Base-by-base conservation (phyloP, 1,284 basidiomycete genomes). In the Malassezia psittaci region DNA sequence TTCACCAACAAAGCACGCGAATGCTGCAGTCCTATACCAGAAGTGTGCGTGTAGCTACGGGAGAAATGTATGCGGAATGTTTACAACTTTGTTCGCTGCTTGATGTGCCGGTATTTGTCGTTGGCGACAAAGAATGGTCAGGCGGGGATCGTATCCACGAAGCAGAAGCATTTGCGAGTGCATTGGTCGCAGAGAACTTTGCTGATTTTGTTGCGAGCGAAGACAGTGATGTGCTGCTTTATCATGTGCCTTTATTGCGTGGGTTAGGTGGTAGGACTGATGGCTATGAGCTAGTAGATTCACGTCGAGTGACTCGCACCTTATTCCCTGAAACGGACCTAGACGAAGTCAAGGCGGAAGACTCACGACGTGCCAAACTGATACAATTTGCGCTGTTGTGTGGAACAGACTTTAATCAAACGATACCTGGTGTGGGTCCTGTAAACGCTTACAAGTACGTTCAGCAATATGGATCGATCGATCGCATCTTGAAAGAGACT, bases 131-230 rank as follows among this genome's bases (percentile, higher is more conserved):
- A 15, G 58, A 61, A 8, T 49, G 58, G n/a, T 49, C 55, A 2
- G 66, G 64, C 13, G 69, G 64, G 18, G 63, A 64, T 1, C 51
- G 59, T 16, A 21, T 41, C 2, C 67, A 71, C 51, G 75, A 76
- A 58, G 75, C 74, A 3, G 75, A 76, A 57, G 74, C 72, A 8
- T 58, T 70, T 6, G 69, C 69, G 3, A 62, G 73, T 12, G 63
- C 64, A 11, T 63, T 76, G 6, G 74, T 75, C 3, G 52, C 48
- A 11, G 47, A 64, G 1, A 66, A 66, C 1, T 65, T 54, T 32
- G 75, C 73, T 0, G 72, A 76, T 41, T 54, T 67, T 10, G 75
- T 76, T 8, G 68, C 69, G 3, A 69, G 68, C 48, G 74, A 75
- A 57, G 75, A 76, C 49, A 72, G 68, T 43, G 75, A 76, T 47